phyloP scores from a whole-genome alignment of 129 eudicot species.

The Dittrichia graveolens region DNA sequence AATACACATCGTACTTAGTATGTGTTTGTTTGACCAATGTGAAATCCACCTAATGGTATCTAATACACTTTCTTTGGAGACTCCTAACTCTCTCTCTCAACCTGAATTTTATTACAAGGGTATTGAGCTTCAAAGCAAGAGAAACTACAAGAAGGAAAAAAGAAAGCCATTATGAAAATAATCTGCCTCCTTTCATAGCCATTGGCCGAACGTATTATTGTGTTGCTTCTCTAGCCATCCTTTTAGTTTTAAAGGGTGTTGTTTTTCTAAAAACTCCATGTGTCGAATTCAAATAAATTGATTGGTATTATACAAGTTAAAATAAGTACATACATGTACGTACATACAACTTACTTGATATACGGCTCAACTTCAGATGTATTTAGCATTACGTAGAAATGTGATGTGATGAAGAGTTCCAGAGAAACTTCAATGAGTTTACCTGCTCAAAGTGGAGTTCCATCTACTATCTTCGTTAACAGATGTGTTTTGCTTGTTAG shows the following conservation, averaged over 20 bases:
- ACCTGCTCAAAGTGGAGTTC: neutral
- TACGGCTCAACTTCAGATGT: neutral
- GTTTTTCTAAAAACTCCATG: too few species aligned
- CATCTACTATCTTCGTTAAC: neutral
- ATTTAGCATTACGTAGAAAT: neutral
- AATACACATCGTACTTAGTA: neutral
- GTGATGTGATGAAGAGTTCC: neutral
- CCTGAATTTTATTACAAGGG: neutral
- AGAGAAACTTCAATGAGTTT: neutral
- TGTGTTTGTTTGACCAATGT: neutral
- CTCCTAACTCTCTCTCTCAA: neutral
- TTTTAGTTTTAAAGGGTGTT: too few species aligned
- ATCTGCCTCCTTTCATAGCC: neutral
- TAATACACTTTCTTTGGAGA: neutral
- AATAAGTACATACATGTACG: neutral
- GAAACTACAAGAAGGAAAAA: too few species aligned
- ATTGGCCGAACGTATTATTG: too few species aligned
- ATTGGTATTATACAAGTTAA: neutral
- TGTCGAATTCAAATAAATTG: neutral
- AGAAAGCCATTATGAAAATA: neutral
- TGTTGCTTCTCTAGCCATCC: too few species aligned
- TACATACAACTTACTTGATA: neutral
- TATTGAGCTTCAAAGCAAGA: neutral
- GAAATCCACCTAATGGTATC: neutral
- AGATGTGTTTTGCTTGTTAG: neutral